Percentiles rank a stretch among this genome's conserved stretches.
These are phyloP conservation scores for Mycena metata DNA, from an alignment of 768 basidiomycete genomes.

Conservation along the genomic window DNA sequence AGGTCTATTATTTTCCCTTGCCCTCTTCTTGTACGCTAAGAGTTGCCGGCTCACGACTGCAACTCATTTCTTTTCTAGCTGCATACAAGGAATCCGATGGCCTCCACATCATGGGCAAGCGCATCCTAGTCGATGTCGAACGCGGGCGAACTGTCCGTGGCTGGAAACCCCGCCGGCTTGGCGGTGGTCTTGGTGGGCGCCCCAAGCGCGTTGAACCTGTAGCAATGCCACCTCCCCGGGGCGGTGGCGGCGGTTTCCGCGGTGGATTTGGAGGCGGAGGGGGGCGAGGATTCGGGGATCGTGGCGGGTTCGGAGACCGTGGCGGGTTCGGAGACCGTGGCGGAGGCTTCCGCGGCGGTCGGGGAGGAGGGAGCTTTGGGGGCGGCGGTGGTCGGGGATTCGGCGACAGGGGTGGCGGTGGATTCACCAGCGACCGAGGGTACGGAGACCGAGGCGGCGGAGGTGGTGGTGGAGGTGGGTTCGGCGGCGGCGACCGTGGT, in stretches of 20 bases:
- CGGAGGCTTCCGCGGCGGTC: conserved; percentile 47
- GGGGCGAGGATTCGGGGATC: conserved; percentile 56
- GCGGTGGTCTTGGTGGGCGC: conserved; percentile 99
- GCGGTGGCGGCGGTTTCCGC: conserved; percentile 55
- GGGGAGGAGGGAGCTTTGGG: conserved; percentile 46
- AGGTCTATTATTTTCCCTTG: conserved; percentile 64
- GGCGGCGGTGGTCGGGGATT: conserved; percentile 56
- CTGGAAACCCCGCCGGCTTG: conserved; percentile 97
- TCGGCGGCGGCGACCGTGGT: conserved; percentile 33
- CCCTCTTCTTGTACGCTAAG: conserved; percentile 30
- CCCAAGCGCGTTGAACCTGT: conserved; percentile 82
- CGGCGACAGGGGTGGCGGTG: conserved; percentile 57
- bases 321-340: conserved; percentile 58
- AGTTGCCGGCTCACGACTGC: conserved; percentile 36
- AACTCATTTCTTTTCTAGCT: conserved; percentile 57
- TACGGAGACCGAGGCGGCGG: conserved; percentile 50
- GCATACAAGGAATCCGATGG: conserved; percentile 99
- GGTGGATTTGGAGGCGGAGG: conserved; percentile 60
- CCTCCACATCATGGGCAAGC: conserved; percentile 94
- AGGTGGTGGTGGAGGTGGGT: conserved; percentile 54
- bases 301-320: conserved; percentile 34
- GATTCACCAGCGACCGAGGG: conserved; percentile 56
- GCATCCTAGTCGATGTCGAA: conserved; percentile 97
- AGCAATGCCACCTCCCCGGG: conserved; percentile 47
- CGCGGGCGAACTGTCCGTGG: conserved; percentile 97